Evolutionary conservation across 2,329 filamentous ascomycete genomes (phyloP), one percentile per base, ranked within the genome.

Genomic region (Dichotomopilus funicola): DNA sequence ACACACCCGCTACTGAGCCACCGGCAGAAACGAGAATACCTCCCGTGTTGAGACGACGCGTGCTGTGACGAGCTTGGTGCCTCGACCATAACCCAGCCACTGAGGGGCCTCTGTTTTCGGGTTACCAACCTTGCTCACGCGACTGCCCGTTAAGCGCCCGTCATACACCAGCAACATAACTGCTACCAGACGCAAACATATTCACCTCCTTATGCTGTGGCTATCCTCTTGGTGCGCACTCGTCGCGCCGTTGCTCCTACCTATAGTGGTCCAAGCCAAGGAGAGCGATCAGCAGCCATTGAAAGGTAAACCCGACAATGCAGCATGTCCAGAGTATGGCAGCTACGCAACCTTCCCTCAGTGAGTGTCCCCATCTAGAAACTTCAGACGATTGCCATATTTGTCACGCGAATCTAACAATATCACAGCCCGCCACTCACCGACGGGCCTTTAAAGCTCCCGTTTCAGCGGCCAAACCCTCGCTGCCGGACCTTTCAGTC

Each of bases 401-500:
- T 59, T 60, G 41, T 12, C 9, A 13, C 19, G 19, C 19, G 19
- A 43, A 44, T 40, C 56, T 62, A 43, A 63, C 53, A 31, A 45
- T 3, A 4, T 6, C 27, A 33, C 59, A 95, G 91, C 69, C 78
- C 78, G 19, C 94, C 94, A 1, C 81, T 87, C 59, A 96, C 89
- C 70, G 76, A 85, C 19, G 94, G 94, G 1, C 87, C 88, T 4
- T 78, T 95, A 66, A 76, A 78, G 51, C 78, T 99, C 1, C 91
- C 94, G 0, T 97, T 83, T 70, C 94, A 99, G 70, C 81, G 94
- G 56, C 94, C 94, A 3, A 82, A 85, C 36, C 75, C 77, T 54
- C 80, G 83, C 68, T 99, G 94, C 70, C 88, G 94, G 60, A 96
- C 91, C 0, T 99, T 97, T 72, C 81, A 84, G 54, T 96, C 91